Evolutionary conservation across 306 rosid species (phyloP), one percentile per base, ranked within the genome.

Genomic region (Mimosa pudica): DNA sequence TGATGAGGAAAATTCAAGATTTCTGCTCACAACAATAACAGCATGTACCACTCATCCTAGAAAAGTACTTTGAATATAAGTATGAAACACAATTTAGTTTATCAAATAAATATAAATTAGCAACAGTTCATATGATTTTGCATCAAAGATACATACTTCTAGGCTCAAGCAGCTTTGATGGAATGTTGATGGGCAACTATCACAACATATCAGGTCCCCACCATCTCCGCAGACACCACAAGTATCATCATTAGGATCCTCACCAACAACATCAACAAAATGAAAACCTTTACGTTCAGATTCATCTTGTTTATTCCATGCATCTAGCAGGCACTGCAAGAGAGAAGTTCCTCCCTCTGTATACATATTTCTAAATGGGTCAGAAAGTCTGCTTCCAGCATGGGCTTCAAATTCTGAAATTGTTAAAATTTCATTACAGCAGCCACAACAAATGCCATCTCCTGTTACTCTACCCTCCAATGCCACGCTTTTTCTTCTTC

Each of bases 171-270:
- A 95, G 84, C 88, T 87, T 77, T 90, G 95, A 82, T 95, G 99
- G 86, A 95, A 95, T 36, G 99, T 93, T 60, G 99, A 95, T 54
- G 99, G 99, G 83, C 99, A 95, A 78, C 94, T 81, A 82, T 95
- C 99, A 78, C 99, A 95, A 76, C 99, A 95, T 80, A 91, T 89
- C 88, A 95, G 86, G 82, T 93, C 88, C 75, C 99, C 99, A 46
- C 99, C 99, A 82, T 95, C 99, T 77, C 99, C 99, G 65, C 99
- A 95, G 65, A 95, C 87, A 57, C 97, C 97, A 70, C 99, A 95
- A 18, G 99, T 87, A 83, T 95, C 99, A 82, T 95, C 98, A 79
- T 93, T 95, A 57, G 99, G 98, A 82, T 95, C 99, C 83, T 90
- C 92, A 66, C 93, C 86, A 14, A 86, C 88, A 85, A 91, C 90